A percentile compares a stretch with the other conserved stretches of the same genome.
phyloP scores from a whole-genome alignment of 495 filamentous ascomycete genomes.

The Penicillium malachiteum region DNA sequence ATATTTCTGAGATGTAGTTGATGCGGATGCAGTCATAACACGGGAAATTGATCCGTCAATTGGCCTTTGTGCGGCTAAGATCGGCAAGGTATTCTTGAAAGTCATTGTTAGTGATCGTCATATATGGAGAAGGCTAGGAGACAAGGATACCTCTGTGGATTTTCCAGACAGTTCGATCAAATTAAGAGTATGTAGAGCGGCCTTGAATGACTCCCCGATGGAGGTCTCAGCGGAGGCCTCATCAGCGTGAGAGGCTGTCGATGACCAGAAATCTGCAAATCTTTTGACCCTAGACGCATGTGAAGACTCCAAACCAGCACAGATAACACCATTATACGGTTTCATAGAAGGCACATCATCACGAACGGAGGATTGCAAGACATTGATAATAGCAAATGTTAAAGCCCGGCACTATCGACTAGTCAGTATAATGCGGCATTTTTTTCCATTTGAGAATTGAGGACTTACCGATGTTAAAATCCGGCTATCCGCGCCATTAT shows the following conservation, averaged over 20 bases:
- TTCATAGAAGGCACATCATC: constrained; percentile 44
- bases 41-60: neutral
- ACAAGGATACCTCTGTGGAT: constrained; percentile 19
- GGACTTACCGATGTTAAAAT: constrained; percentile 41
- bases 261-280: constrained; percentile 60
- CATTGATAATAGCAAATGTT: constrained; percentile 34
- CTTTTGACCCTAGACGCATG: constrained; percentile 52
- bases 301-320: constrained; percentile 55
- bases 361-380: constrained; percentile 31
- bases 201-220: constrained; percentile 49
- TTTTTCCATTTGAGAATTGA: neutral
- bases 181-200: constrained; percentile 25
- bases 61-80: neutral
- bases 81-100: neutral
- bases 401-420: constrained; percentile 34
- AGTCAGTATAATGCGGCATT: constrained; percentile 18
- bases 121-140: too few species aligned
- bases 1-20: neutral
- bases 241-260: constrained; percentile 49
- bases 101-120: too few species aligned
- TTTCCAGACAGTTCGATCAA: constrained; percentile 15
- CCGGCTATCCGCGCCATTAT: constrained; percentile 34
- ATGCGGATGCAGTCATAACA: neutral
- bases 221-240: constrained; percentile 41
- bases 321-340: constrained; percentile 52